Evolutionary conservation across 2,329 filamentous ascomycete species (phyloP).

Genomic region (Trichoderma guizhouense): DNA sequence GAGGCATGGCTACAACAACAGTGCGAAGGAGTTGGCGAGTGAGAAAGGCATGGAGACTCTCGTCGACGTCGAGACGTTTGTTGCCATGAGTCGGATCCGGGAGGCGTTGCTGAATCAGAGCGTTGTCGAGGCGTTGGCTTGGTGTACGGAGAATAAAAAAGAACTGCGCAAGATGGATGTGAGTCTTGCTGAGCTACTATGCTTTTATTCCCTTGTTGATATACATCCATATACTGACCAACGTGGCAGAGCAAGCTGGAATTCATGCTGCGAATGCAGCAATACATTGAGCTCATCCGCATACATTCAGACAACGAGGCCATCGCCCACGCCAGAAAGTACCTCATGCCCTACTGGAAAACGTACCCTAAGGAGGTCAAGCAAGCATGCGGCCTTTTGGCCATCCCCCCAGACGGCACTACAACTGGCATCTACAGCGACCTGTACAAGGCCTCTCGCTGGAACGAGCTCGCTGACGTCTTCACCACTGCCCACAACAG

Average conservation of each 20-base stretch:
- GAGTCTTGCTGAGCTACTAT: constrained; percentile 14
- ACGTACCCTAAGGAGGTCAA: constrained; percentile 66
- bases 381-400: constrained; percentile 76
- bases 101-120: constrained; percentile 67
- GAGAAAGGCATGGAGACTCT: constrained; percentile 75
- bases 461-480: constrained; percentile 70
- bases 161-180: constrained; percentile 84
- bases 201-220: background rate
- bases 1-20: constrained; percentile 75
- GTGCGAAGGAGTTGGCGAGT: constrained; percentile 68
- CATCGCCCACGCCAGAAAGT: constrained; percentile 76
- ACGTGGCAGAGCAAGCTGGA: constrained; percentile 70
- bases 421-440: constrained; percentile 42
- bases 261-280: constrained; percentile 88
- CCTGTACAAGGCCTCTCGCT: constrained; percentile 71
- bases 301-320: constrained; percentile 67
- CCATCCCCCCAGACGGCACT: constrained; percentile 57
- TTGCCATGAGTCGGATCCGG: constrained; percentile 74
- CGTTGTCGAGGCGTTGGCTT: constrained; percentile 75
- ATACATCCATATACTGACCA: background rate
- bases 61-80: constrained; percentile 86
- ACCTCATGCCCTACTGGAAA: constrained; percentile 67
- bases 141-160: constrained; percentile 93
- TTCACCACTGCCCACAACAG: constrained; percentile 86
- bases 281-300: constrained; percentile 88